Percentiles rank a stretch among this genome's conserved stretches.
These are phyloP conservation scores for Daphne laureola DNA, from an alignment of 441 rosid genomes.

Conservation along the genomic window DNA sequence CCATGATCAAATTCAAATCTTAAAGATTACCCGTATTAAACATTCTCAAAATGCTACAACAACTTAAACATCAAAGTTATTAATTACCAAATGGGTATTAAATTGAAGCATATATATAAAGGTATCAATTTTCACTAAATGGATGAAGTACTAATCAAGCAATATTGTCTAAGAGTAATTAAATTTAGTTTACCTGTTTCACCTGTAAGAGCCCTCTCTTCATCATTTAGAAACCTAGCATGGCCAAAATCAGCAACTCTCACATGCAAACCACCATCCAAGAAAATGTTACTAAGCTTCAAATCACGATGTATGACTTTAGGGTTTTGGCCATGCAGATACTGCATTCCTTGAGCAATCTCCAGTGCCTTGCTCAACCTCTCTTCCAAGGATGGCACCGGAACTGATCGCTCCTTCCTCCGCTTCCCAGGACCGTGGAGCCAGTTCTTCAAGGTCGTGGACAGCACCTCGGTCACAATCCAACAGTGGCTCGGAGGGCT, in stretches of 20 bases:
- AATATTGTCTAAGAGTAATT: too few species aligned
- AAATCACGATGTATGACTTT: conserved; percentile 48
- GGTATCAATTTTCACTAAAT: too few species aligned
- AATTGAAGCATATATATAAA: too few species aligned
- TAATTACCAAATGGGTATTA: too few species aligned
- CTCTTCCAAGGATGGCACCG: conserved; percentile 31
- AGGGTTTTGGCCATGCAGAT: conserved; percentile 51
- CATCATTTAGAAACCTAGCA: conserved; percentile 36
- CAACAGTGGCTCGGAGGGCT: conserved; percentile 45
- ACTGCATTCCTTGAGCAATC: conserved; percentile 57
- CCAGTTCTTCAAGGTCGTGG: conserved; percentile 47
- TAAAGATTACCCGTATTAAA: too few species aligned
- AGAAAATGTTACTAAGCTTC: conserved; percentile 53
- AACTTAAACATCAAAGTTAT: too few species aligned
- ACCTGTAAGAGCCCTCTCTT: conserved; percentile 47
- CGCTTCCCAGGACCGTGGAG: conserved; percentile 34
- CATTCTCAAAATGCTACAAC: too few species aligned
- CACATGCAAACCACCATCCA: conserved; percentile 36
- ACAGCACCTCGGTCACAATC: conserved; percentile 40
- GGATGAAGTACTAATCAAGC: too few species aligned
- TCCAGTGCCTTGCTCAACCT: conserved; percentile 36
- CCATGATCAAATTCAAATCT: too few species aligned
- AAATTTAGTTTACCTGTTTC: conserved; percentile 32
- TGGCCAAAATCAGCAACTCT: conserved; percentile 60
- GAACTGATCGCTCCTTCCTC: conserved; percentile 21